Evolutionary conservation across 2,329 filamentous ascomycete species (phyloP).

Genomic region (Aspergillus fijiensis): DNA sequence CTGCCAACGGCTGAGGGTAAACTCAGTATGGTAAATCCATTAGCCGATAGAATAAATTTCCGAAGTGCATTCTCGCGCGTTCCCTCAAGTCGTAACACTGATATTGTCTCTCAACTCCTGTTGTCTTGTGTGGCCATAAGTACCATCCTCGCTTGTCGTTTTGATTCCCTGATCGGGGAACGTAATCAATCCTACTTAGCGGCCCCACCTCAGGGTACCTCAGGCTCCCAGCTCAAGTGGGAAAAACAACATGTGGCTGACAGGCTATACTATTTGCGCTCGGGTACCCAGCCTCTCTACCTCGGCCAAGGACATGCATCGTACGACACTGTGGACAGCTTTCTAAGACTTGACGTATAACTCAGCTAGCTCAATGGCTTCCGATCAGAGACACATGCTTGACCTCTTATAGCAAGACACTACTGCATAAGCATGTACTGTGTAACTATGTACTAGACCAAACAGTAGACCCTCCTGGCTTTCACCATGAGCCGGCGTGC

Average conservation of each 20-base stretch:
- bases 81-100: not conserved
- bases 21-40: not conserved
- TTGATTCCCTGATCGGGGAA: not conserved
- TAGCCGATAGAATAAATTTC: not conserved
- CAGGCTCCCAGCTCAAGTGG: not conserved
- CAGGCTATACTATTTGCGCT: not conserved
- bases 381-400: not conserved
- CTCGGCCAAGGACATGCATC: not conserved
- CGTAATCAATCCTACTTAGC: not conserved
- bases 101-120: not conserved
- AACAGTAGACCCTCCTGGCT: slow-evolving; percentile 8
- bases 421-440: not conserved
- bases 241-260: not conserved
- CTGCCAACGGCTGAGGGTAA: not conserved
- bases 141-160: not conserved
- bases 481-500: slow-evolving; percentile 17
- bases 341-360: not conserved
- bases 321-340: not conserved
- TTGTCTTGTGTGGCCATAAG: not conserved
- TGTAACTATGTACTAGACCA: too few relatives aligned
- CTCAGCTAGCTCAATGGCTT: not conserved
- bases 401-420: not conserved
- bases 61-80: not conserved
- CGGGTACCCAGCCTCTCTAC: not conserved
- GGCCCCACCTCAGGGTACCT: not conserved